These are phyloP conservation scores for Zancudomyces culisetae DNA, from an alignment of 371 early-diverging fungal species.

Conservation along the genomic window DNA sequence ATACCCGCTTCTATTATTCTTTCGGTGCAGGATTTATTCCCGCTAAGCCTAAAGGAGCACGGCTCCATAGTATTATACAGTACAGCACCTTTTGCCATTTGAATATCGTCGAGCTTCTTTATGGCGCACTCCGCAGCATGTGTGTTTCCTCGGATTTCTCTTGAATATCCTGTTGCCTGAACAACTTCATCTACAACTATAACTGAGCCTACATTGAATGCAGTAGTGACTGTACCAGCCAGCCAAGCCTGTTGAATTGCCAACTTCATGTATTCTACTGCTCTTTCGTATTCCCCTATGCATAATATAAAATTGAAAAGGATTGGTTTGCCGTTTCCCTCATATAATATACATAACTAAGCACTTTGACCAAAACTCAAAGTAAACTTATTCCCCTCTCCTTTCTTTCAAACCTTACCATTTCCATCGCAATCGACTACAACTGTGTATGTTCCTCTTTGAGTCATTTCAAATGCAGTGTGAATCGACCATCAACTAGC, in stretches of 20 bases:
- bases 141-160: conserved; percentile 18
- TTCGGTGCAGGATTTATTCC: conserved; percentile 16
- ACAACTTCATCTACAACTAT: conserved; percentile 29
- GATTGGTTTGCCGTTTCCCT: neutral
- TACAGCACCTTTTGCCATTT: conserved; percentile 12
- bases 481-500: too few relatives aligned
- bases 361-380: neutral
- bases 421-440: neutral
- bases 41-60: conserved; percentile 18
- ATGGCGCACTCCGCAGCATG: conserved; percentile 21
- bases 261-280: conserved; percentile 35
- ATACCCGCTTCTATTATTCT: conserved; percentile 42
- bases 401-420: too few relatives aligned
- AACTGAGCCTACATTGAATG: conserved; percentile 85
- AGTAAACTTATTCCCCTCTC: too few relatives aligned
- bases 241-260: conserved; percentile 60
- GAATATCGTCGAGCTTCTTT: conserved; percentile 9
- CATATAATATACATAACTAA: neutral
- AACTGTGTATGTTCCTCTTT: neutral
- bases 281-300: conserved; percentile 16
- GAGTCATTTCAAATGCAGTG: neutral
- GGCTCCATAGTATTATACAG: conserved; percentile 25
- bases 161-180: conserved; percentile 18
- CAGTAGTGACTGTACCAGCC: conserved; percentile 53
- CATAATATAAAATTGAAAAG: neutral